phyloP scores from a whole-genome alignment of 208 protist genomes.

The Trypanosomatidae sp. region DNA sequence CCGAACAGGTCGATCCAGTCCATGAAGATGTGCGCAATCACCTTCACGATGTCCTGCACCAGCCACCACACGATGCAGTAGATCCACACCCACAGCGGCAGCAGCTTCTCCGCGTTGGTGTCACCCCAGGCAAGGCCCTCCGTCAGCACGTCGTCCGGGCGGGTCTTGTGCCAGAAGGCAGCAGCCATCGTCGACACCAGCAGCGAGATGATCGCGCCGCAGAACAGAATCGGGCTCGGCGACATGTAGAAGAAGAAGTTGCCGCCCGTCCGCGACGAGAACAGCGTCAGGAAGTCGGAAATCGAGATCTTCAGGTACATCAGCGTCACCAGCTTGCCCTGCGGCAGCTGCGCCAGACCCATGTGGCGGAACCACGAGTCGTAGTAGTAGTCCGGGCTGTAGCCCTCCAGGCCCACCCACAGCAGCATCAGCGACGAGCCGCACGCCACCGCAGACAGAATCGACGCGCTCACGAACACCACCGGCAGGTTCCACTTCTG shows the following conservation, averaged over 20 bases:
- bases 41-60: slow-evolving; percentile 86
- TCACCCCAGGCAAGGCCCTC: slow-evolving; percentile 75
- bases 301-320: slow-evolving; percentile 92
- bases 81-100: slow-evolving; percentile 89
- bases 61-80: slow-evolving; percentile 92
- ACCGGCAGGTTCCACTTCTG: slow-evolving; percentile 72
- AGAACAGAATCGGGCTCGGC: slow-evolving; percentile 60
- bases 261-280: slow-evolving; percentile 82
- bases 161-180: slow-evolving; percentile 63
- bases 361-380: slow-evolving; percentile 60
- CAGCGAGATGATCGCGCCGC: slow-evolving; percentile 66
- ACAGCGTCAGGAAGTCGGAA: slow-evolving; percentile 91
- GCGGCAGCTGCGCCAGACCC: slow-evolving; percentile 57
- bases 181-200: slow-evolving; percentile 71
- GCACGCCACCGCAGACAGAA: slow-evolving; percentile 64
- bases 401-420: slow-evolving; percentile 57
- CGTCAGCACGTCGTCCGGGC: slow-evolving; percentile 59
- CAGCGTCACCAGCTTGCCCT: slow-evolving; percentile 80
- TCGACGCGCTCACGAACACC: slow-evolving; percentile 58
- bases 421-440: slow-evolving; percentile 72
- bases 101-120: slow-evolving; percentile 45
- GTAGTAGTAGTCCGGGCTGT: slow-evolving; percentile 39
- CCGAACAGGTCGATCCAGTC: slow-evolving; percentile 80
- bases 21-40: slow-evolving; percentile 68
- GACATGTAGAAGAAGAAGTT: slow-evolving; percentile 70